A percentile compares a stretch with the other conserved stretches of the same genome.
phyloP scores from a whole-genome alignment of 495 filamentous ascomycete genomes.

The Aspergillus avenaceus region DNA sequence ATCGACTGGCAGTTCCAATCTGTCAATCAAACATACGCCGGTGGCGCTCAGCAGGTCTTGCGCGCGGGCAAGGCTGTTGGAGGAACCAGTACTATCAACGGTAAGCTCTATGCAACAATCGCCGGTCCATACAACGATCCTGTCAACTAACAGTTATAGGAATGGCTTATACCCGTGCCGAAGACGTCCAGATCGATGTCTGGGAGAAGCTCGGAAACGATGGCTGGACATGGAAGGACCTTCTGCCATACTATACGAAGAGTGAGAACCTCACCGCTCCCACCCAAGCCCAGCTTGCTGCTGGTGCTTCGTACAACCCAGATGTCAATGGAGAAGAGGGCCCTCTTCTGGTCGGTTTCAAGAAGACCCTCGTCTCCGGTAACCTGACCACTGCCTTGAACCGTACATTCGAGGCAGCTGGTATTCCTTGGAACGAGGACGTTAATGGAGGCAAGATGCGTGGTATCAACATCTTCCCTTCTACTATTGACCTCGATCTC shows the following conservation, averaged over 20 bases:
- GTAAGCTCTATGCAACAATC: slow-evolving; percentile 21
- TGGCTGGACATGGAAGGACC: slow-evolving; percentile 56
- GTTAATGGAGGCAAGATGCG: slow-evolving; percentile 29
- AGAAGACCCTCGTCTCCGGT: slow-evolving; percentile 16
- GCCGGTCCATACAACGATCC: background rate
- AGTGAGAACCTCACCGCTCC: slow-evolving; percentile 35
- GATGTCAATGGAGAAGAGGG: slow-evolving; percentile 40
- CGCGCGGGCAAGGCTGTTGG: slow-evolving; percentile 49
- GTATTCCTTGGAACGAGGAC: slow-evolving; percentile 20
- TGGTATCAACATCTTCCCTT: slow-evolving; percentile 31
- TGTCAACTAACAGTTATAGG: slow-evolving; percentile 19
- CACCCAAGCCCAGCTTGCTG: slow-evolving; percentile 28
- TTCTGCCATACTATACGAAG: slow-evolving; percentile 56
- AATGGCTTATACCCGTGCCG: slow-evolving; percentile 42
- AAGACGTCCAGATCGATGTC: slow-evolving; percentile 39
- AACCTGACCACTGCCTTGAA: slow-evolving; percentile 23
- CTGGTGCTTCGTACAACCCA: slow-evolving; percentile 39
- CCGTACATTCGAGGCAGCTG: slow-evolving; percentile 23
- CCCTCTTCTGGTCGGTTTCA: slow-evolving; percentile 38
- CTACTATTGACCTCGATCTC: slow-evolving; percentile 26
- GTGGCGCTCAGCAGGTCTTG: slow-evolving; percentile 27
- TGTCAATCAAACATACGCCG: slow-evolving; percentile 38
- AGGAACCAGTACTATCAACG: slow-evolving; percentile 52
- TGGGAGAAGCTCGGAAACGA: slow-evolving; percentile 56
- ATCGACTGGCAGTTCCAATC: slow-evolving; percentile 52